Base-by-base conservation (phyloP, 2,329 filamentous ascomycete genomes). In the Colletotrichum orchidophilum region DNA sequence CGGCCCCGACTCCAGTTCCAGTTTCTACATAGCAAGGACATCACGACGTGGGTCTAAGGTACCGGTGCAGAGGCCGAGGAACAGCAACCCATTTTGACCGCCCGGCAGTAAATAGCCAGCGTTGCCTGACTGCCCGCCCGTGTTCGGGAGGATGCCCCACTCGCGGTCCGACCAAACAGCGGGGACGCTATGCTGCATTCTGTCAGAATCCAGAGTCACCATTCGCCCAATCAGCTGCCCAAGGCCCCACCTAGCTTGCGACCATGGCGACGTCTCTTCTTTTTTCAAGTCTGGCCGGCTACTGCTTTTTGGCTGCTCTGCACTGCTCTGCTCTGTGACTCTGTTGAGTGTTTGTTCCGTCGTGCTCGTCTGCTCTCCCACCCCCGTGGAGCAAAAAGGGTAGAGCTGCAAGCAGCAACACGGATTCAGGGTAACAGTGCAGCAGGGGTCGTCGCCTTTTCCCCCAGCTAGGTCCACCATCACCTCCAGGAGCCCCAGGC, bases 221-320 rank as follows among this genome's bases (percentile, higher is more conserved):
- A 71, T 71, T 50, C 63, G 69, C n/a, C 35, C 31, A 63, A 29
- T 5, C 5, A 52, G 42, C 53, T 33, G 8, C 24, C 5, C 1
- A 13, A 11, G 33, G n/a, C 2, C 26, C 64, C 69, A 71, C 64
- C n/a, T 15, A 26, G 11, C 33, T 21, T 63, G 64, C 64, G 53
- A 71, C 68, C 64, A 59, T 13, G 27, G 64, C 68, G 68, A 68
- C 68, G 64, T 68, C 59, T 46, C 60, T 29, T 53, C 61, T 39
- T 61, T 21, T 62, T 62, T 35, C 46, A 53, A 15, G 39, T 31
- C 18, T 67, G 15, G 46, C n/a, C 27, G 21, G 26, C n/a, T 67
- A 35, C 33, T 67, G 35, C 33, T 15, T 15, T 54, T 35, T 61
- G 24, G 27, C 5, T 46, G 39, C 18, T 46, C 39, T 46, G 39